Evolutionary conservation across 805 yeast species (phyloP).

Genomic region (Candida qinlingensis): DNA sequence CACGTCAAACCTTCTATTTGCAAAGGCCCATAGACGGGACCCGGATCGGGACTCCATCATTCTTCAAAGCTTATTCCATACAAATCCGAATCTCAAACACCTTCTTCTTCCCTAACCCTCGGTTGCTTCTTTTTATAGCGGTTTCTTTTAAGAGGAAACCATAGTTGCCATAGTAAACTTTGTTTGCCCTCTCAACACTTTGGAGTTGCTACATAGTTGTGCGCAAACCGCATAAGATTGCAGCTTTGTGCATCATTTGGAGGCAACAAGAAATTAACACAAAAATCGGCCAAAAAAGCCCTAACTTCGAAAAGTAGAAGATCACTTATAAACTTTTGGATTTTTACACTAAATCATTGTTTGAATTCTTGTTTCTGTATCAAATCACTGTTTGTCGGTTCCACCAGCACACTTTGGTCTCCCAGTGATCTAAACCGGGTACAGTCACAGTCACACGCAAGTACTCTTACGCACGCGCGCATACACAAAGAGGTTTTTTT

Average conservation of each 20-base stretch:
- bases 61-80: too few relatives aligned
- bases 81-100: too few relatives aligned
- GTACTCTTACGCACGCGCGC: not conserved
- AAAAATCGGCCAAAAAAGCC: not conserved
- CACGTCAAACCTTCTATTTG: too few relatives aligned
- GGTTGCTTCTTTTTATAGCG: too few relatives aligned
- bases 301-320: not conserved
- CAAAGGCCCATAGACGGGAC: too few relatives aligned
- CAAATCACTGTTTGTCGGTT: too few relatives aligned
- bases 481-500: not conserved
- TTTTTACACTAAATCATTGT: not conserved
- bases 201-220: not conserved
- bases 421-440: not conserved
- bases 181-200: too few relatives aligned
- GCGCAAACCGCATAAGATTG: not conserved
- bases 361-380: too few relatives aligned
- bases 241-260: not conserved
- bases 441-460: not conserved
- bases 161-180: too few relatives aligned
- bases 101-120: too few relatives aligned
- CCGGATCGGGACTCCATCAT: too few relatives aligned
- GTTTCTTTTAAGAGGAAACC: too few relatives aligned
- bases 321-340: not conserved
- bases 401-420: not conserved
- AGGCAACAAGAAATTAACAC: not conserved